phyloP scores from a whole-genome alignment of 1,284 basidiomycete genomes.

The Ustilago tritici region DNA sequence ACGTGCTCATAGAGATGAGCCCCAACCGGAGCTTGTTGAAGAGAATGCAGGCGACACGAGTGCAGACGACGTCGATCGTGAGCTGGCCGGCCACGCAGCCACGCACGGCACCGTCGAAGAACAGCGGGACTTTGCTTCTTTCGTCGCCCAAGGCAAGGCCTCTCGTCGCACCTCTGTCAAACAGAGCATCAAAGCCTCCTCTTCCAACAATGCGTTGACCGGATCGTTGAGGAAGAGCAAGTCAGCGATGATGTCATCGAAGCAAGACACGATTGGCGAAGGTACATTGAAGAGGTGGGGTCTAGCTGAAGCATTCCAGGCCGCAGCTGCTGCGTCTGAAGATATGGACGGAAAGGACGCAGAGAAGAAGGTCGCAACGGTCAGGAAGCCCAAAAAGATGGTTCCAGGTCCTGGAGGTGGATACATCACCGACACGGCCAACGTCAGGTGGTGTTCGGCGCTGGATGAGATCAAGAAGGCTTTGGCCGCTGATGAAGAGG shows the following conservation, averaged over 20 bases:
- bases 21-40: neutral
- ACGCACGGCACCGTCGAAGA: constrained; percentile 21
- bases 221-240: constrained; percentile 31
- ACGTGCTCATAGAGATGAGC: neutral
- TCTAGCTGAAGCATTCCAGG: constrained; percentile 40
- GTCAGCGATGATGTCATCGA: constrained; percentile 5
- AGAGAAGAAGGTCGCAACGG: constrained; percentile 6
- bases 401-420: constrained; percentile 57
- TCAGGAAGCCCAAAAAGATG: constrained; percentile 51
- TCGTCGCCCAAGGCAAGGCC: constrained; percentile 45
- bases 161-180: constrained; percentile 30
- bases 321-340: constrained; percentile 8
- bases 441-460: constrained; percentile 59
- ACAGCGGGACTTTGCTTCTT: constrained; percentile 33
- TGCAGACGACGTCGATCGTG: constrained; percentile 20
- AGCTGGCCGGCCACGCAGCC: constrained; percentile 17
- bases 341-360: neutral
- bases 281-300: constrained; percentile 45
- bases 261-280: constrained; percentile 26
- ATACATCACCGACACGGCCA: constrained; percentile 63
- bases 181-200: constrained; percentile 17
- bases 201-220: constrained; percentile 7
- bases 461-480: constrained; percentile 62
- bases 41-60: constrained; percentile 12
- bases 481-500: constrained; percentile 22